Evolutionary conservation across 208 protist species (phyloP), one percentile per base, ranked within the genome.

Genomic region (Trypanosoma conorhini): DNA sequence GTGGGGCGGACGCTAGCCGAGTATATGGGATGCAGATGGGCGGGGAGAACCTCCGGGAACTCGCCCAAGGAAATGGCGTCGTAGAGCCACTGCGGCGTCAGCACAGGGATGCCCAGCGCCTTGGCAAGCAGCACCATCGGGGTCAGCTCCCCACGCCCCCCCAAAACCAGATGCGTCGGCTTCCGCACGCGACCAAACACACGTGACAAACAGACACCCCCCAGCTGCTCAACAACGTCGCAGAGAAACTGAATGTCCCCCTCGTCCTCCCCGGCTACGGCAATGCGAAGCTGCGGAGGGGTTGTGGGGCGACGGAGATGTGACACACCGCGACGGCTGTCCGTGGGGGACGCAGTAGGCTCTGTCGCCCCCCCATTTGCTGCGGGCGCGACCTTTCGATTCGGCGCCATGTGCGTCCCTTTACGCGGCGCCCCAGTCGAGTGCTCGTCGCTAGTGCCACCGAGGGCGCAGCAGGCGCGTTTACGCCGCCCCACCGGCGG

Each of bases 71-170:
- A 42, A 56, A 93, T 79, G 21, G 88, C 83, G 64, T 93, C 88
- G 58, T 86, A 68, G 5, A 94, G 55, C 88, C 88, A 94, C 74
- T 88, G 85, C 33, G 83, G 79, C 22, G 77, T 82, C 13, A 94
- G 62, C 35, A 91, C 81, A 5, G 72, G 76, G 60, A 91, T 84
- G 12, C 88, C 88, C 0, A 86, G 72, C 40, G 85, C 85, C 44
- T 83, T 86, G 42, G 74, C 80, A 50, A 83, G 73, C 15, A 94
- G 61, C 19, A 92, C 40, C 3, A 72, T 64, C 10, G 81, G 77
- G 13, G 86, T 88, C 21, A 94, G 67, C 9, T 80, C 76, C 35
- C 67, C 77, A 13, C 63, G 33, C 19, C 48, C 57, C 1, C 42
- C 35, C 19, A 70, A 46, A 17, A 80, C 63, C 42, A 80, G 48